A percentile compares a stretch with the other conserved stretches of the same genome.
These are phyloP conservation scores for Daldinia loculata DNA, from an alignment of 495 filamentous ascomycete species.

Conservation along the genomic window DNA sequence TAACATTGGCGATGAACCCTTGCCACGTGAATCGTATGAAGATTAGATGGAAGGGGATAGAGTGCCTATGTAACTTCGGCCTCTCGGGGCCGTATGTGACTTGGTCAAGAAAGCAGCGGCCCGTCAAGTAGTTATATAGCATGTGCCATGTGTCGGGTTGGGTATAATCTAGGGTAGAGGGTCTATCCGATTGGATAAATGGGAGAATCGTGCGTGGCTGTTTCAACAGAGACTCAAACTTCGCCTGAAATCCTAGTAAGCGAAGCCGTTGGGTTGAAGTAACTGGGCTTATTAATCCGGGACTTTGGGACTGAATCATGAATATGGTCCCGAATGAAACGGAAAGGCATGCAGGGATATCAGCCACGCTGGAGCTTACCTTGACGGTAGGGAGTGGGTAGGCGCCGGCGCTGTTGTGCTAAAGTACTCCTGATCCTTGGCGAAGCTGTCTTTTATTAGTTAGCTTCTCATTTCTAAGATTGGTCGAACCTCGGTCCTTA, in stretches of 20 bases:
- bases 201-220: background rate
- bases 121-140: background rate
- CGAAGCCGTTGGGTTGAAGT: background rate
- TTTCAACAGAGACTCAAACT: constrained; percentile 12
- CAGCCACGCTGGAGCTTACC: background rate
- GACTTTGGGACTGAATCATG: constrained; percentile 11
- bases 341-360: background rate
- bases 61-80: background rate
- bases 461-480: background rate
- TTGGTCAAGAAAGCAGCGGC: background rate
- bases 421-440: background rate
- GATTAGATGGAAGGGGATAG: background rate
- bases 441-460: too few relatives aligned
- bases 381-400: background rate
- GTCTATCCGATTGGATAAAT: constrained; percentile 10
- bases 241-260: constrained; percentile 2
- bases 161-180: constrained; percentile 5
- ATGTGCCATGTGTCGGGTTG: constrained; percentile 5
- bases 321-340: constrained; percentile 8
- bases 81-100: background rate
- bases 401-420: background rate
- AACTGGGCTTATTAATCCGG: background rate
- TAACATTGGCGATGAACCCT: background rate
- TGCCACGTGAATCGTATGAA: constrained; percentile 5
- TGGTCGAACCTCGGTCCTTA: background rate